Evolutionary conservation across 2,329 filamentous ascomycete genomes (phyloP).

Genomic region (Sporothrix brasiliensis): DNA sequence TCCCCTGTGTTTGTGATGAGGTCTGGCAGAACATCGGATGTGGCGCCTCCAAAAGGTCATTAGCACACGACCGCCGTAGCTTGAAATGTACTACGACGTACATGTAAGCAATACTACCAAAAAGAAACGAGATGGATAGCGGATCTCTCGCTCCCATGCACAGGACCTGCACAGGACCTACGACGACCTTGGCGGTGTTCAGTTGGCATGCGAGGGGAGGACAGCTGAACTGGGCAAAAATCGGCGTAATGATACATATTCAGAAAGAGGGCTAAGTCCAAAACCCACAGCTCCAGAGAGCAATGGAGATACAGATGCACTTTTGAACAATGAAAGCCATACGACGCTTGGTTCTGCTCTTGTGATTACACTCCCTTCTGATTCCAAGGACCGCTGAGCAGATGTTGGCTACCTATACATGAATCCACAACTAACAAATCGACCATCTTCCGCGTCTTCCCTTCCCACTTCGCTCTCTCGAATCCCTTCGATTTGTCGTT

Average conservation of each 20-base stretch:
- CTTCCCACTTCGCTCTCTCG: too few species aligned
- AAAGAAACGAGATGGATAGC: neutral
- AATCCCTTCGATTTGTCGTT: too few species aligned
- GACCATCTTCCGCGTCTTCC: too few species aligned
- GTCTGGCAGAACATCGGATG: neutral
- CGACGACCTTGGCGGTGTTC: neutral
- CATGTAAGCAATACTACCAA: neutral
- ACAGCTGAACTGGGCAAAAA: neutral
- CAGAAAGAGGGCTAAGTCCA: neutral
- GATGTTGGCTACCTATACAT: too few species aligned
- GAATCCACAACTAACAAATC: too few species aligned
- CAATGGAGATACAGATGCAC: neutral
- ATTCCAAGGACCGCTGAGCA: too few species aligned
- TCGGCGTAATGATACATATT: neutral
- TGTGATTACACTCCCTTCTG: neutral
- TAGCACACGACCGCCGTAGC: too few species aligned
- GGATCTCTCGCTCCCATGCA: neutral
- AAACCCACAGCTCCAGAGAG: neutral
- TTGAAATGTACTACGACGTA: neutral
- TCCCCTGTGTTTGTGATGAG: neutral
- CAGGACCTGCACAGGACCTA: neutral
- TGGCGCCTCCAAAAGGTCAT: too few species aligned
- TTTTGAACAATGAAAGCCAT: too few species aligned
- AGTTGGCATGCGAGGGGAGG: neutral
- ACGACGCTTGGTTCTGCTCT: neutral